phyloP scores from a whole-genome alignment of 768 basidiomycete genomes.

The Amanita thiersii region DNA sequence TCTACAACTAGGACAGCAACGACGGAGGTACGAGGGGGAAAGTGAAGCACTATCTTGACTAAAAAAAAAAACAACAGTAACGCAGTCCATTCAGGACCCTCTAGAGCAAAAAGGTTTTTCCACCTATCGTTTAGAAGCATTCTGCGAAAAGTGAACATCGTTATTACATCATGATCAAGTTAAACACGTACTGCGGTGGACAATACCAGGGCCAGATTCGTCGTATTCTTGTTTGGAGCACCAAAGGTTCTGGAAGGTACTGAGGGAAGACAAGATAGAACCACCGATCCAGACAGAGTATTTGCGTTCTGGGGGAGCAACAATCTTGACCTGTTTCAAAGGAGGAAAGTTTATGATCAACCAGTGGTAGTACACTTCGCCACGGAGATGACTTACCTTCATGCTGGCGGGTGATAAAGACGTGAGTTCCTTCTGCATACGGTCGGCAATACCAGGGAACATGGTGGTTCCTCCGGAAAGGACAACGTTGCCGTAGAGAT shows the following conservation, averaged over 20 bases:
- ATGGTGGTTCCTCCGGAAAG: slow-evolving; percentile 89
- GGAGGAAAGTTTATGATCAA: slow-evolving; percentile 7
- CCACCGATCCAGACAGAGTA: slow-evolving; percentile 96
- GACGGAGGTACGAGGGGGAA: too few species aligned
- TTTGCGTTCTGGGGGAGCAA: slow-evolving; percentile 89
- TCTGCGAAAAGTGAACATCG: slow-evolving; percentile 13
- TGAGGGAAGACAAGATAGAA: slow-evolving; percentile 79
- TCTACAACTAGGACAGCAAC: too few species aligned
- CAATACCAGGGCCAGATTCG: slow-evolving; percentile 72
- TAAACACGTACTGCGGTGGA: slow-evolving; percentile 61
- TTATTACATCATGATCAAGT: background rate
- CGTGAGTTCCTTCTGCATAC: slow-evolving; percentile 92
- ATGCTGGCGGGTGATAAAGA: slow-evolving; percentile 79
- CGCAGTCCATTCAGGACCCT: too few species aligned
- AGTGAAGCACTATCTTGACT: too few species aligned
- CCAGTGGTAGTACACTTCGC: slow-evolving; percentile 6
- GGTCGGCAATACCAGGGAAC: slow-evolving; percentile 94
- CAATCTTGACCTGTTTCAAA: slow-evolving; percentile 66
- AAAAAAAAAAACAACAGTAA: too few species aligned
- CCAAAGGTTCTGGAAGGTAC: slow-evolving; percentile 97
- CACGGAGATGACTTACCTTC: slow-evolving; percentile 67
- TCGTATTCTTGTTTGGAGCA: slow-evolving; percentile 91
- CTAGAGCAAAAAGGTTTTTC: too few species aligned
- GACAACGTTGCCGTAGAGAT: slow-evolving; percentile 75
- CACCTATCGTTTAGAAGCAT: slow-evolving; percentile 22